Evolutionary conservation across 495 filamentous ascomycete species (phyloP).

Genomic region (Barbatosphaeria neglecta): DNA sequence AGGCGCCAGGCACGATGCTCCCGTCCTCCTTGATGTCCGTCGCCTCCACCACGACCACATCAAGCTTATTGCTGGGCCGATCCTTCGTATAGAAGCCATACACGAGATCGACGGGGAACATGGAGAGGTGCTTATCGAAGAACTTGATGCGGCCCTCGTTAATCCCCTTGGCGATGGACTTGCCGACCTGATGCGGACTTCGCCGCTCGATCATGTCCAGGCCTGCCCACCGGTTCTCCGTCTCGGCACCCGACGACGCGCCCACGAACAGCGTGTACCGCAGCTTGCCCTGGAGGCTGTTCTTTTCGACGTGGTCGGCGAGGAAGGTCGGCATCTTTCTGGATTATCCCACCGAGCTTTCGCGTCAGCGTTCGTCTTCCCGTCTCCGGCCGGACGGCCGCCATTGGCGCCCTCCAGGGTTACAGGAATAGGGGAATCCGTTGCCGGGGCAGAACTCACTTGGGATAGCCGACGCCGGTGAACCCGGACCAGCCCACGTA

Average conservation of each 20-base stretch:
- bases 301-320: conserved; percentile 84
- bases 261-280: conserved; percentile 83
- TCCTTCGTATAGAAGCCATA: conserved; percentile 79
- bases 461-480: conserved; percentile 84
- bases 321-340: conserved; percentile 77
- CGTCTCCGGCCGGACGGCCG: no score
- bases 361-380: conserved; percentile 8
- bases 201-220: conserved; percentile 84
- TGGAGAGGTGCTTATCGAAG: conserved; percentile 86
- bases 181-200: conserved; percentile 81
- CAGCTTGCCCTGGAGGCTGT: conserved; percentile 70
- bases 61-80: conserved; percentile 58
- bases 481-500: conserved; percentile 89
- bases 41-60: conserved; percentile 80
- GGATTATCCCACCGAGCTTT: no score
- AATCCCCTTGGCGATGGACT: conserved; percentile 82
- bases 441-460: conserved; percentile 39
- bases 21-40: conserved; percentile 87
- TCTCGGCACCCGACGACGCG: conserved; percentile 79
- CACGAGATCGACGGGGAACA: conserved; percentile 84
- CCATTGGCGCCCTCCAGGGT: no score
- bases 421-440: not conserved
- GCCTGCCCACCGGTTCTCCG: conserved; percentile 79
- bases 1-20: conserved; percentile 79
- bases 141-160: conserved; percentile 83